A percentile compares a stretch with the other conserved stretches of the same genome.
Evolutionary conservation across 1,284 basidiomycete species (phyloP).

Genomic region (Leucoagaricus sp.): DNA sequence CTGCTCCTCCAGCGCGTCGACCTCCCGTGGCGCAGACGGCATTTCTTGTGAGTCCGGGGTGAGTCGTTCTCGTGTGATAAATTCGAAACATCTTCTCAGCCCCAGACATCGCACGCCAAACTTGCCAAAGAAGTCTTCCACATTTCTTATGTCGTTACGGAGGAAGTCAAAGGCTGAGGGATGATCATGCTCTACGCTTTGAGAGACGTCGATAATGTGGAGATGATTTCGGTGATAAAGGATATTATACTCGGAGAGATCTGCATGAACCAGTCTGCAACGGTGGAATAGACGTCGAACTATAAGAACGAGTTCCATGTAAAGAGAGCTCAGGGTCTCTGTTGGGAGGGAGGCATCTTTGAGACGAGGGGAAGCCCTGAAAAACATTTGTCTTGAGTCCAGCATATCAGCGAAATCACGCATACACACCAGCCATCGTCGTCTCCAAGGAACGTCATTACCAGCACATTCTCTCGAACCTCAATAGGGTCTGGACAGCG

Average conservation of each 20-base stretch:
- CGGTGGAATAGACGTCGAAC: constrained; percentile 86
- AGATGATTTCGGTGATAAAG: constrained; percentile 83
- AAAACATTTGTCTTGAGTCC: background rate
- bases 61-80: constrained; percentile 68
- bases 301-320: constrained; percentile 79
- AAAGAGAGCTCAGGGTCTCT: constrained; percentile 62
- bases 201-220: constrained; percentile 97
- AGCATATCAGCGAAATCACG: constrained; percentile 2
- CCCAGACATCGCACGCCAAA: constrained; percentile 81
- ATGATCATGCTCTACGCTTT: constrained; percentile 98
- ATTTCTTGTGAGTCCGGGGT: constrained; percentile 32
- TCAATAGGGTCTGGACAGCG: constrained; percentile 89
- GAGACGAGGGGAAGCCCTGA: constrained; percentile 85
- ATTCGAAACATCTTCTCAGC: constrained; percentile 85
- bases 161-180: constrained; percentile 96
- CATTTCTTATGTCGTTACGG: constrained; percentile 88
- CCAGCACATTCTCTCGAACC: constrained; percentile 94
- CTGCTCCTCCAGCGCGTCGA: constrained; percentile 34
- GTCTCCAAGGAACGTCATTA: constrained; percentile 92
- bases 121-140: constrained; percentile 89
- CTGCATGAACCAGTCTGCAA: constrained; percentile 96
- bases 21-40: background rate
- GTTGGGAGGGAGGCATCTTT: constrained; percentile 81
- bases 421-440: constrained; percentile 73
- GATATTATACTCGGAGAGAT: constrained; percentile 98